Percentiles rank a stretch among this genome's conserved stretches.
These are phyloP conservation scores for Trichosporon inkin DNA, from an alignment of 1,284 basidiomycete species.

Conservation along the genomic window DNA sequence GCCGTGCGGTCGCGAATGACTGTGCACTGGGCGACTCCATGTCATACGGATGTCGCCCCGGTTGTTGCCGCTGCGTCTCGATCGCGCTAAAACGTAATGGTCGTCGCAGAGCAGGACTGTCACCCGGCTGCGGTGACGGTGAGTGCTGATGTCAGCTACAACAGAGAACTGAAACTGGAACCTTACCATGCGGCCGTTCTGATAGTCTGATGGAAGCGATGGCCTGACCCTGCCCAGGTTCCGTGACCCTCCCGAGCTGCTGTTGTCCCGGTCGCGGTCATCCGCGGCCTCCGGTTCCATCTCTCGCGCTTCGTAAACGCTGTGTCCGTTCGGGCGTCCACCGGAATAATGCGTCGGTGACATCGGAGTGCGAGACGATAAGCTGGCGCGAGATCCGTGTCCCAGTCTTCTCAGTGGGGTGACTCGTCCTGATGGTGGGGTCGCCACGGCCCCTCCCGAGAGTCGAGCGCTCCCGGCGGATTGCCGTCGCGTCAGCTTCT, in stretches of 20 bases:
- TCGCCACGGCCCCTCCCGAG: not conserved
- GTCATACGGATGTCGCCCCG: not conserved
- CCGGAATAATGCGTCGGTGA: not conserved
- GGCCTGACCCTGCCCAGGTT: constrained; percentile 21
- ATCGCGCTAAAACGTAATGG: not conserved
- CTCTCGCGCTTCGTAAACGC: not conserved
- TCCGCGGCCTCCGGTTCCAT: not conserved
- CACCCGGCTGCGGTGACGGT: constrained; percentile 29
- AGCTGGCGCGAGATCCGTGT: not conserved
- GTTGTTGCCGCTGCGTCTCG: not conserved
- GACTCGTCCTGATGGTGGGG: constrained; percentile 4
- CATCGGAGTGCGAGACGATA: not conserved
- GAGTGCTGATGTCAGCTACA: constrained; percentile 31
- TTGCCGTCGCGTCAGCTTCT: constrained; percentile 21
- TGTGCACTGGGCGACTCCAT: constrained; percentile 7
- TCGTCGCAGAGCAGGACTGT: not conserved
- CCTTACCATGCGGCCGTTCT: constrained; percentile 34
- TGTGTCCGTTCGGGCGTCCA: not conserved
- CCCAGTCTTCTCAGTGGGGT: constrained; percentile 1
- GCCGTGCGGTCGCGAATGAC: constrained; percentile 12
- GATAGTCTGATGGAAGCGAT: constrained; percentile 37
- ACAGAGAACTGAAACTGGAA: not conserved
- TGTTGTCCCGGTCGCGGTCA: not conserved
- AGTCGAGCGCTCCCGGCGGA: not conserved
- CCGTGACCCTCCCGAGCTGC: not conserved